Conservation (phyloP, 140 eudicot genomes). For the Senecio squalidus region DNA sequence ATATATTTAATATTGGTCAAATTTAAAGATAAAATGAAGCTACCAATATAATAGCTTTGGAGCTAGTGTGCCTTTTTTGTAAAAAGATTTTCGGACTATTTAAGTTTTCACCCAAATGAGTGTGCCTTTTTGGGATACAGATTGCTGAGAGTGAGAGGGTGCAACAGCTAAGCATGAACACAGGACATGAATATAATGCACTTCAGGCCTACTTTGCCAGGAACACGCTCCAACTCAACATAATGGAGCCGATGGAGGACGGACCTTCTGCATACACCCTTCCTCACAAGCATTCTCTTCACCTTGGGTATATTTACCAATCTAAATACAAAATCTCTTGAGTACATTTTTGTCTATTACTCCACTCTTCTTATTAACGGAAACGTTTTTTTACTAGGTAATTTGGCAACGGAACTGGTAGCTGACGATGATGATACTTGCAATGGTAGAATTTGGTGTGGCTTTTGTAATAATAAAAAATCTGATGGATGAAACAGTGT, state of each 20-base stretch:
- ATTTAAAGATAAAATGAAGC: no score
- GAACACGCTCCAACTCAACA: constrained; percentile 59
- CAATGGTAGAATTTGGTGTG: neutral
- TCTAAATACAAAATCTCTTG: neutral
- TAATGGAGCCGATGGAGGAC: constrained; percentile 40
- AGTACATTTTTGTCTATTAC: neutral
- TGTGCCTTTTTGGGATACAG: constrained; percentile 19
- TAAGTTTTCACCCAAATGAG: no score
- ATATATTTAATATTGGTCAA: no score
- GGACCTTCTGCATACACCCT: constrained; percentile 23
- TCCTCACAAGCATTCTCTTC: constrained; percentile 43
- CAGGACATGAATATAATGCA: constrained; percentile 42
- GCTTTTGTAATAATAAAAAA: constrained; percentile 18
- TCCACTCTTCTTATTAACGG: neutral
- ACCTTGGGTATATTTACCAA: constrained; percentile 50
- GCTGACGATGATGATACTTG: constrained; percentile 2
- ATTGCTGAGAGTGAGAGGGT: constrained; percentile 63
- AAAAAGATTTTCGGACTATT: no score
- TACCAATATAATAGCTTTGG: no score
- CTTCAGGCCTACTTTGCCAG: constrained; percentile 49
- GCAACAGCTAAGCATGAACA: constrained; percentile 35
- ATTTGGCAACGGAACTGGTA: neutral
- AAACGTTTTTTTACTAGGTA: constrained; percentile 13
- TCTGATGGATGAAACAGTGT: constrained; percentile 6
- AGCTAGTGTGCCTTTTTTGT: no score